Conservation (phyloP, 2,329 filamentous ascomycete species). For the Sclerotinia spermophila region DNA sequence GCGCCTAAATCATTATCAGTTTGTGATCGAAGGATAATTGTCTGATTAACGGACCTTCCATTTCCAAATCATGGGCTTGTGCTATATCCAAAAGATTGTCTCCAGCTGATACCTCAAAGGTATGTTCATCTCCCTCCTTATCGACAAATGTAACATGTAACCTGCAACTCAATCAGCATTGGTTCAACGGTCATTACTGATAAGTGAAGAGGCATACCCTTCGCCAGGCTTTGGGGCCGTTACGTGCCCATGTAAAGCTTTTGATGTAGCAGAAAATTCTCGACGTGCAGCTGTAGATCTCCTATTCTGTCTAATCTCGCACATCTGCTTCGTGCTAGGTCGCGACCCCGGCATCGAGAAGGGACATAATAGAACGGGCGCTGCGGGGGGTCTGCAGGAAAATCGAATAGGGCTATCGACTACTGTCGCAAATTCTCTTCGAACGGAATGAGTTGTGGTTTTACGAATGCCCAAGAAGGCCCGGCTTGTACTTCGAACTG, state of each 20-base stretch:
- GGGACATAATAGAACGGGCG: slow-evolving; percentile 5
- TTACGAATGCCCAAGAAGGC: slow-evolving; percentile 19
- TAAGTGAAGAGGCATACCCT: slow-evolving; percentile 59
- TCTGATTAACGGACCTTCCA: slow-evolving; percentile 66
- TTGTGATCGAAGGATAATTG: not conserved
- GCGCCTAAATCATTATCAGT: slow-evolving; percentile 52
- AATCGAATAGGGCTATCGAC: slow-evolving; percentile 17
- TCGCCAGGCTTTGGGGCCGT: slow-evolving; percentile 83
- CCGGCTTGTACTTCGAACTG: slow-evolving; percentile 17
- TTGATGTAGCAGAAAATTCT: slow-evolving; percentile 62
- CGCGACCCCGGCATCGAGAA: slow-evolving; percentile 13
- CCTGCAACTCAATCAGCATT: slow-evolving; percentile 44
- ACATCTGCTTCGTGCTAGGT: slow-evolving; percentile 13
- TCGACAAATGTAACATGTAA: slow-evolving; percentile 89
- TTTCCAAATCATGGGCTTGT: slow-evolving; percentile 90
- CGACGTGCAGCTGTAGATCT: slow-evolving; percentile 16
- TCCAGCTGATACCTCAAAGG: slow-evolving; percentile 75
- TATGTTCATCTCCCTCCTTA: slow-evolving; percentile 75
- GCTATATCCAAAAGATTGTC: slow-evolving; percentile 96
- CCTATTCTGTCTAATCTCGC: slow-evolving; percentile 6
- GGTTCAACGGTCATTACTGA: not conserved
- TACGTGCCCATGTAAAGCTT: slow-evolving; percentile 70
- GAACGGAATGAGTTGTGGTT: slow-evolving; percentile 19
- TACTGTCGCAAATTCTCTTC: slow-evolving; percentile 19
- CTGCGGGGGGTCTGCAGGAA: slow-evolving; percentile 10